Base-by-base conservation (phyloP, 768 basidiomycete genomes). In the Lactarius indigo region DNA sequence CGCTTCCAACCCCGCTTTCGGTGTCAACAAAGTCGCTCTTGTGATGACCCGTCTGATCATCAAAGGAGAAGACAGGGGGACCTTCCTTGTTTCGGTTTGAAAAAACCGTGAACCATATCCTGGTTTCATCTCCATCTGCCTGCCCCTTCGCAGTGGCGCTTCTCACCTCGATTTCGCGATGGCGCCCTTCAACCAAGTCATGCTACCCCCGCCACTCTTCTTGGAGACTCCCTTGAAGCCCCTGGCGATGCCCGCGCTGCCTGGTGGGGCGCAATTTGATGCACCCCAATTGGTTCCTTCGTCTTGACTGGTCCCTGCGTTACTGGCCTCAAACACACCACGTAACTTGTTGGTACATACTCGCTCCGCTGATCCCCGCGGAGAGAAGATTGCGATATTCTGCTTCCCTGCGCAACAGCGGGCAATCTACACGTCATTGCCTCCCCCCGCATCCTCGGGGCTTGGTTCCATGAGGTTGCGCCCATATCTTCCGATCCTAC, bases 21-120 rank as follows among this genome's bases (percentile, higher is more conserved):
- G 81, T 6, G 77, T 84, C n/a, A 77, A 83, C 2, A 85, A 85
- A 66, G 77, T 86, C 6, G 84, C 84, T 17, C 69, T 87, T 37
- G 84, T 86, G 31, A 84, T 85, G 80, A 85, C 85, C 15, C 78
- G 79, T 41, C 74, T 87, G 31, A 82, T 86, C 23, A 79, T 86
- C 10, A 77, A 83, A 56, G 79, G 79, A 10, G 74, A 82, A 64
- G 81, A 86, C 70, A 79, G 78, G 44, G 85, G 86, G 8, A 76
- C 82, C 69, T 86, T 86, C 73, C 72, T 86, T 58, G 84, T 86
- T 1, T 83, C 84, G 12, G 79, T 85, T 42, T 85, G 83, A 73
- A 78, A 83, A 69, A 79, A 81, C 66, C 77, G 68, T 50, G 80
- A 85, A 69, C 86, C 85, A 83, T 84, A 78, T 71, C 74, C 73